These are phyloP conservation scores for Scutellaria barbata DNA, from an alignment of 257 asterid species.

Conservation along the genomic window DNA sequence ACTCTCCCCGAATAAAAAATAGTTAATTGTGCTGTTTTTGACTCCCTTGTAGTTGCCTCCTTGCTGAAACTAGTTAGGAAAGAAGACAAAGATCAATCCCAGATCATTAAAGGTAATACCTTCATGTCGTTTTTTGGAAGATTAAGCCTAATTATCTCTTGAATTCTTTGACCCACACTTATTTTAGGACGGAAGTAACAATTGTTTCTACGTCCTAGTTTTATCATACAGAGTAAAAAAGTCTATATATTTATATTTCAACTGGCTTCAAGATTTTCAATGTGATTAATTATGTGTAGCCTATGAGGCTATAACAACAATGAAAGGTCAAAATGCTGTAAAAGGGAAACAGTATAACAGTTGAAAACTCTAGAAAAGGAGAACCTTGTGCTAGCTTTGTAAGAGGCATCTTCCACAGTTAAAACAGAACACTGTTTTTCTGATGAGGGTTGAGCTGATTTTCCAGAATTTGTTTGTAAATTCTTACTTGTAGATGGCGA, in stretches of 20 bases:
- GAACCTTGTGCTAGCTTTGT: conserved; percentile 47
- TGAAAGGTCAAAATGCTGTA: background rate
- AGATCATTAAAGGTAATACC: background rate
- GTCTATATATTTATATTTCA: background rate
- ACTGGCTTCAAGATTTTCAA: background rate
- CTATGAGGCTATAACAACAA: background rate
- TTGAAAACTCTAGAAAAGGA: background rate
- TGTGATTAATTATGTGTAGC: background rate
- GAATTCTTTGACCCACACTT: too few species aligned
- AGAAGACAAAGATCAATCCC: background rate
- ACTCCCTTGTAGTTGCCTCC: conserved; percentile 41
- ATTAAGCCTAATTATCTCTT: too few species aligned
- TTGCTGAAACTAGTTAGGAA: conserved; percentile 44
- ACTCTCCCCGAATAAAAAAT: conserved; percentile 70
- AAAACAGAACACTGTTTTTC: conserved; percentile 28
- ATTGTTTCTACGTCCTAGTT: background rate
- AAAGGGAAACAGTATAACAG: background rate
- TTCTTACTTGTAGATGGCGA: conserved; percentile 40
- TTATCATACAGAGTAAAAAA: background rate
- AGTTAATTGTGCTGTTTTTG: conserved; percentile 58
- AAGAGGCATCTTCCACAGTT: conserved; percentile 36
- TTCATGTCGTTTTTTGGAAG: too few species aligned
- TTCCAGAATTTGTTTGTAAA: conserved; percentile 34
- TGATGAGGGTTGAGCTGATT: conserved; percentile 19
- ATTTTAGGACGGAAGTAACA: too few species aligned